These are phyloP conservation scores for Talaromyces sp. DNA, from an alignment of 2,329 filamentous ascomycete genomes.

Conservation along the genomic window DNA sequence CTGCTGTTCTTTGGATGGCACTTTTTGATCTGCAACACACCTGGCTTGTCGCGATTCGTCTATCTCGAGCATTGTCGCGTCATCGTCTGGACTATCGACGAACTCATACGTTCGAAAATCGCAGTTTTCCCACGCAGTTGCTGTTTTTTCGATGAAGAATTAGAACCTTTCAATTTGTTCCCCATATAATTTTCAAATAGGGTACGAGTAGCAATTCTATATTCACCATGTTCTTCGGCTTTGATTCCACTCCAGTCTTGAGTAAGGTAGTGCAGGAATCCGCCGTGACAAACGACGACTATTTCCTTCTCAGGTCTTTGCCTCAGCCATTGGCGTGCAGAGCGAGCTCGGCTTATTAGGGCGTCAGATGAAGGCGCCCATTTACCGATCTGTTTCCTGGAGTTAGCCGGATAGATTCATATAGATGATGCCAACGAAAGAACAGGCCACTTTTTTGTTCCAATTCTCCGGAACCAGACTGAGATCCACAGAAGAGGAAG, in stretches of 20 bases:
- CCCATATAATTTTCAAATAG: background rate
- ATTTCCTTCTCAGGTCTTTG: slow-evolving; percentile 17
- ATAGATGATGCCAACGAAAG: background rate
- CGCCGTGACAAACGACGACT: slow-evolving; percentile 18
- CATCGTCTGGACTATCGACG: slow-evolving; percentile 2
- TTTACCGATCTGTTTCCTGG: slow-evolving; percentile 8
- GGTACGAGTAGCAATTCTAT: background rate
- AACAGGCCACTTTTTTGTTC: slow-evolving; percentile 12
- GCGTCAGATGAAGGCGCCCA: slow-evolving; percentile 13
- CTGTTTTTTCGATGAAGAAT: background rate
- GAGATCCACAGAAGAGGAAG: slow-evolving; percentile 8
- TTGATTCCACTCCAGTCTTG: slow-evolving; percentile 18
- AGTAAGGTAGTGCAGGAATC: slow-evolving; percentile 18
- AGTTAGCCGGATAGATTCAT: background rate
- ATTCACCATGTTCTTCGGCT: slow-evolving; percentile 15
- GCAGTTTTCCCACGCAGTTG: slow-evolving; percentile 15
- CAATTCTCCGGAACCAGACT: slow-evolving; percentile 10
- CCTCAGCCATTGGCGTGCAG: slow-evolving; percentile 15
- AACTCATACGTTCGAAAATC: slow-evolving; percentile 16
- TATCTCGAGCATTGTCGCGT: slow-evolving; percentile 15
- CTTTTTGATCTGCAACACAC: slow-evolving; percentile 5
- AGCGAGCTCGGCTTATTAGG: slow-evolving; percentile 13
- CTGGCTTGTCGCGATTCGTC: slow-evolving; percentile 12
- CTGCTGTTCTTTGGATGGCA: slow-evolving; percentile 13
- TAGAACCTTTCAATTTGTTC: background rate